Evolutionary conservation across 1,284 basidiomycete genomes (phyloP).

Genomic region (Tilletia walkeri): DNA sequence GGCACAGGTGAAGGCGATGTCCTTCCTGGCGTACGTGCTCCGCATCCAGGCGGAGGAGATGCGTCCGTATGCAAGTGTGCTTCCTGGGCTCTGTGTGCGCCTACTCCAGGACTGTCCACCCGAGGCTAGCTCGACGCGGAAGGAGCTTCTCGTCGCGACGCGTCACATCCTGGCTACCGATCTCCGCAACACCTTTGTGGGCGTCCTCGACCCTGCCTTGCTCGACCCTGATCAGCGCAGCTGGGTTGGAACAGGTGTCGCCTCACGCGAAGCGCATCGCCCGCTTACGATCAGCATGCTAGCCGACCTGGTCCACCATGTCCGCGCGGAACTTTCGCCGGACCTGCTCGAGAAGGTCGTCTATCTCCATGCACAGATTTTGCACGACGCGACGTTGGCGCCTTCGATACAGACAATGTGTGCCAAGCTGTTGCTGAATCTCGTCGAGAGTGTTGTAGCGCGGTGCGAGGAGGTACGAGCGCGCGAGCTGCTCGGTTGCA

Average conservation of each 20-base stretch:
- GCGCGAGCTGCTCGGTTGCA: constrained; percentile 64
- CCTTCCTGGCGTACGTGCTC: constrained; percentile 87
- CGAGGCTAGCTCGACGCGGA: constrained; percentile 68
- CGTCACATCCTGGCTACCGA: constrained; percentile 83
- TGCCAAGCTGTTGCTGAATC: constrained; percentile 86
- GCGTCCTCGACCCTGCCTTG: constrained; percentile 77
- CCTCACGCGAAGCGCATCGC: constrained; percentile 74
- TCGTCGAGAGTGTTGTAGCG: constrained; percentile 75
- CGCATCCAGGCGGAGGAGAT: constrained; percentile 70
- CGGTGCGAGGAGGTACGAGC: constrained; percentile 31
- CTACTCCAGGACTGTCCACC: constrained; percentile 91
- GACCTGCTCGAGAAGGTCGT: constrained; percentile 78
- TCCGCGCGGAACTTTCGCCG: constrained; percentile 77
- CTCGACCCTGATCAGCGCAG: constrained; percentile 75
- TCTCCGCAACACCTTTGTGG: constrained; percentile 76
- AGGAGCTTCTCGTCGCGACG: constrained; percentile 91
- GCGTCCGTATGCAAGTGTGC: constrained; percentile 74
- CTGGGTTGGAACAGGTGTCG: constrained; percentile 77
- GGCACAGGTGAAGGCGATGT: constrained; percentile 82
- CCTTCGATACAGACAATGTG: constrained; percentile 85
- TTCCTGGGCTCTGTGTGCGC: constrained; percentile 78
- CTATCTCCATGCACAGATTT: constrained; percentile 78
- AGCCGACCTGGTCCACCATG: constrained; percentile 89
- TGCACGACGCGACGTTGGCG: constrained; percentile 83
- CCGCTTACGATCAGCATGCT: constrained; percentile 82